Conservation (phyloP, 179 eudicot genomes). For the Heliamphora pulchella region DNA sequence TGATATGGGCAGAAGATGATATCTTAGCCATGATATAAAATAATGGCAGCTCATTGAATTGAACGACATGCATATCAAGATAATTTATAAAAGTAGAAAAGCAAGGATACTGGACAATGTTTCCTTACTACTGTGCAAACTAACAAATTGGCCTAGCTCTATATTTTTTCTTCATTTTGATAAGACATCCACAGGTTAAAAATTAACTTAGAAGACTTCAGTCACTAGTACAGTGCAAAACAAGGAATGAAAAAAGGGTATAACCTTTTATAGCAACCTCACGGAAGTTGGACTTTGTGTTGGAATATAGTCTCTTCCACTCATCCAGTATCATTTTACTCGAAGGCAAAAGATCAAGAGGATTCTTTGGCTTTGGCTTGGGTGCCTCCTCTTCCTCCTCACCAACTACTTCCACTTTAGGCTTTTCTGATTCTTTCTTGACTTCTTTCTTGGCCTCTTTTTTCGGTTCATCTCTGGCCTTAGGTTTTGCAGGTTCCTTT, state of each 20-base stretch:
- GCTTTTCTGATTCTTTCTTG: constrained; percentile 10
- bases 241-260: neutral
- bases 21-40: neutral
- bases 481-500: constrained; percentile 19
- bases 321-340: constrained; percentile 80
- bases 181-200: neutral
- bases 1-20: neutral
- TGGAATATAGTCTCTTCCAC: constrained; percentile 84
- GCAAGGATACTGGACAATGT: neutral
- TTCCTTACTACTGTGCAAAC: neutral
- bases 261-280: constrained; percentile 77
- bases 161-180: neutral
- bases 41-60: neutral
- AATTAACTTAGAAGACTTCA: neutral
- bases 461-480: constrained; percentile 20
- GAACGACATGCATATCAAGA: neutral
- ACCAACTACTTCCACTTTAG: constrained; percentile 8
- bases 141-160: neutral
- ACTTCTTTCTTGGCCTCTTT: constrained; percentile 12
- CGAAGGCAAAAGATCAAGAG: constrained; percentile 68
- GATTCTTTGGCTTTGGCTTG: constrained; percentile 76
- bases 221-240: neutral
- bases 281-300: constrained; percentile 78
- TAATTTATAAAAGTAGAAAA: too few relatives aligned
- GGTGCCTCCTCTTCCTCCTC: constrained; percentile 26